These are phyloP conservation scores for Pythium myriotylum DNA, from an alignment of 352 stramenopile species.

Conservation along the genomic window DNA sequence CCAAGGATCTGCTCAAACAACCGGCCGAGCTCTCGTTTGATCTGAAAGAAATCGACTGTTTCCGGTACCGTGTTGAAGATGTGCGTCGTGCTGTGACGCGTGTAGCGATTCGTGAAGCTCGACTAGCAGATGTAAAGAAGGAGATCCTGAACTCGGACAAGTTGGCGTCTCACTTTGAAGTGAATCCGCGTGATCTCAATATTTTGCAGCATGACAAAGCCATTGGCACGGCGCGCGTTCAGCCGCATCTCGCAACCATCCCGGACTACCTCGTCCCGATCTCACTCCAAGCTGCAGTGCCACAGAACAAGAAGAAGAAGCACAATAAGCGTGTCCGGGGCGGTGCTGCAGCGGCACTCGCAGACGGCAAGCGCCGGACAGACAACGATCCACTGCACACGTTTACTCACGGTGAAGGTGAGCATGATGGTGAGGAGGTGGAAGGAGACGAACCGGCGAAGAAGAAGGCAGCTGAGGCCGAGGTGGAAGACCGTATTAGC, in stretches of 20 bases:
- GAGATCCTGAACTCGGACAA: constrained; percentile 99
- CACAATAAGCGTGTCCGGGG: constrained; percentile 53
- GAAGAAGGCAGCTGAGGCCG: constrained; percentile 50
- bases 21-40: constrained; percentile 97
- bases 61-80: constrained; percentile 97
- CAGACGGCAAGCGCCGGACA: constrained; percentile 82
- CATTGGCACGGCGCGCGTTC: constrained; percentile 92
- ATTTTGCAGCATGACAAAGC: constrained; percentile 97
- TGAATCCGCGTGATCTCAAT: constrained; percentile 95
- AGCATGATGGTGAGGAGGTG: constrained; percentile 40
- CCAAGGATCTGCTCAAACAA: constrained; percentile 90
- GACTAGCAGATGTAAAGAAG: constrained; percentile 96
- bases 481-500: constrained; percentile 78
- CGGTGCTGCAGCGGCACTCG: constrained; percentile 25
- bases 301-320: constrained; percentile 83
- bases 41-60: constrained; percentile 97
- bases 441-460: constrained; percentile 46
- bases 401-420: constrained; percentile 80
- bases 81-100: constrained; percentile 94
- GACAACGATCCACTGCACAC: constrained; percentile 98
- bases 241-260: constrained; percentile 94
- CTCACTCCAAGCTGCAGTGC: constrained; percentile 89
- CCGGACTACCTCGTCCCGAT: constrained; percentile 98
- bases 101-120: constrained; percentile 93
- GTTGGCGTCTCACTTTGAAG: constrained; percentile 96